Percentiles rank a stretch among this genome's conserved stretches.
phyloP scores from a whole-genome alignment of 306 rosid genomes.

The Fagus sylvatica region DNA sequence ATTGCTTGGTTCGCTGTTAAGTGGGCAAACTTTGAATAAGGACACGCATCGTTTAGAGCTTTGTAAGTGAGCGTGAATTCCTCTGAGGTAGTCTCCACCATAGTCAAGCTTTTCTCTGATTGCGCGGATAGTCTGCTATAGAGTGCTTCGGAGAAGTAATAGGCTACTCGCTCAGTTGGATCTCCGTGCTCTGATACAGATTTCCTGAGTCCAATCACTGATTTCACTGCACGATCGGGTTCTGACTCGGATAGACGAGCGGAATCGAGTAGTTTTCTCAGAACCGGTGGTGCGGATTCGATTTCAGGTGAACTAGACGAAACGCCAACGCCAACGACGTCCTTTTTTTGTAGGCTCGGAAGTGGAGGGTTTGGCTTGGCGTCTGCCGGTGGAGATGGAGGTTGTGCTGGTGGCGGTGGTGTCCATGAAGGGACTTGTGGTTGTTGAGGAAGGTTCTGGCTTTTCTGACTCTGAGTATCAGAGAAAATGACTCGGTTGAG shows the following conservation, averaged over 20 bases:
- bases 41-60: constrained; percentile 89
- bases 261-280: constrained; percentile 63
- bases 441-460: constrained; percentile 22
- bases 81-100: constrained; percentile 41
- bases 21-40: constrained; percentile 90
- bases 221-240: constrained; percentile 63
- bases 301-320: constrained; percentile 46
- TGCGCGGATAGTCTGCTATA: constrained; percentile 33
- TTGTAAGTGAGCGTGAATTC: constrained; percentile 78
- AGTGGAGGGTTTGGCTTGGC: constrained; percentile 27
- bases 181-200: constrained; percentile 71
- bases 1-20: constrained; percentile 94
- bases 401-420: constrained; percentile 37
- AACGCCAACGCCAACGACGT: constrained; percentile 23
- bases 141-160: constrained; percentile 68
- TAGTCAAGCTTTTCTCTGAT: constrained; percentile 20
- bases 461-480: constrained; percentile 41
- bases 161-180: constrained; percentile 71
- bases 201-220: constrained; percentile 51
- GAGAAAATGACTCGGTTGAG: constrained; percentile 64
- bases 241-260: constrained; percentile 50
- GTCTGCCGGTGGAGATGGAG: constrained; percentile 35
- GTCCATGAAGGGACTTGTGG: constrained; percentile 43
- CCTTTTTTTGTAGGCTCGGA: constrained; percentile 15
- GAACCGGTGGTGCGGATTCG: constrained; percentile 64